These are phyloP conservation scores for Lizonia empirigonia DNA, from an alignment of 2,329 filamentous ascomycete genomes.

Conservation along the genomic window DNA sequence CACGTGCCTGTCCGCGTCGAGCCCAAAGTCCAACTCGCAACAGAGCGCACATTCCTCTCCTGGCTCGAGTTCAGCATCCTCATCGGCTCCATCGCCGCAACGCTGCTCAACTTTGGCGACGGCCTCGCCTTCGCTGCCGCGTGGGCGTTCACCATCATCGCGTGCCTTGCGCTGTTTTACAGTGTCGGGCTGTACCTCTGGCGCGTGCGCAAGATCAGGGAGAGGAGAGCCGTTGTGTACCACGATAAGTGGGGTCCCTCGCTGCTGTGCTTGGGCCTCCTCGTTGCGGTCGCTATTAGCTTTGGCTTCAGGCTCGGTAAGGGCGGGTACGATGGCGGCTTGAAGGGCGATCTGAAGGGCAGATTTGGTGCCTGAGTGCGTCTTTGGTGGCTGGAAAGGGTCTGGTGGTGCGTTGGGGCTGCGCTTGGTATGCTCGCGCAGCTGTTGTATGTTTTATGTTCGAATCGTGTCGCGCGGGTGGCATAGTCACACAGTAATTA, in stretches of 20 bases:
- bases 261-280: conserved; percentile 72
- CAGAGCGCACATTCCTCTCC: conserved; percentile 91
- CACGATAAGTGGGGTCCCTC: conserved; percentile 90
- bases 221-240: conserved; percentile 82
- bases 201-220: conserved; percentile 83
- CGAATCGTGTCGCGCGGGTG: too few species aligned
- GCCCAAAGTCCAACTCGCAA: conserved; percentile 96
- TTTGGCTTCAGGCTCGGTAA: conserved; percentile 76
- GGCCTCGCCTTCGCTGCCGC: conserved; percentile 52
- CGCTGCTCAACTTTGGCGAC: conserved; percentile 51
- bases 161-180: conserved; percentile 79
- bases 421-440: too few species aligned
- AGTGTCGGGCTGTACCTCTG: conserved; percentile 84
- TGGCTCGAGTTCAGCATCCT: conserved; percentile 99
- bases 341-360: conserved; percentile 42
- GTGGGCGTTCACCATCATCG: conserved; percentile 81
- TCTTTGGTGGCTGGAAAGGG: too few species aligned
- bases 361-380: conserved; percentile 8
- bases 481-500: too few species aligned
- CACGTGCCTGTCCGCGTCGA: conserved; percentile 95
- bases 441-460: neutral
- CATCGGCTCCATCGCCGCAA: conserved; percentile 64
- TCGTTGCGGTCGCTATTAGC: conserved; percentile 76
- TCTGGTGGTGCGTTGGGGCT: too few species aligned
- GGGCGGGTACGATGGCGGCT: conserved; percentile 55